Conservation (phyloP, 345 rosid genomes). For the Eucalyptus paniculata region DNA sequence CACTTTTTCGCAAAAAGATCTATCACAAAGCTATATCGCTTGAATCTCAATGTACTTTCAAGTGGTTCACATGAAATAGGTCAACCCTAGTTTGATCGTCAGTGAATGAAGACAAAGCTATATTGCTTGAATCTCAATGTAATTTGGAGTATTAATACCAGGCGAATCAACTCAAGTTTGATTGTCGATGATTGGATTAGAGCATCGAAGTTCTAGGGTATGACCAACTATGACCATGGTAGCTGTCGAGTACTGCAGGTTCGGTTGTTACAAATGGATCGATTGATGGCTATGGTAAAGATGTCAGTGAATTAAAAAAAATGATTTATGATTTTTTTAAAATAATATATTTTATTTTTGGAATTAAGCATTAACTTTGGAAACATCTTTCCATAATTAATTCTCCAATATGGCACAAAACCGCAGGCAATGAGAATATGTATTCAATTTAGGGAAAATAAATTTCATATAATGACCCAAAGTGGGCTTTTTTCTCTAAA, state of each 20-base stretch:
- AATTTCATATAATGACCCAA: too few species aligned
- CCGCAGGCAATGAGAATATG: background rate
- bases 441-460: too few species aligned
- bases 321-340: background rate
- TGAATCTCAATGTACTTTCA: background rate
- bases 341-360: background rate
- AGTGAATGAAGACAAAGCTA: background rate
- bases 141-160: background rate
- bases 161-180: fast-evolving
- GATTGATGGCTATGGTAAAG: background rate
- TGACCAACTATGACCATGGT: background rate
- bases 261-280: background rate
- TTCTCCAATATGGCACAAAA: background rate
- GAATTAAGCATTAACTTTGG: background rate
- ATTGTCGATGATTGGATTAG: background rate
- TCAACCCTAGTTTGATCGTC: background rate
- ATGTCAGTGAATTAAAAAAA: background rate
- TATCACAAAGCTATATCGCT: background rate
- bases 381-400: background rate
- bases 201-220: background rate
- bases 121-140: background rate
- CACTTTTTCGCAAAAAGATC: background rate
- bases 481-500: too few species aligned
- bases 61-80: background rate
- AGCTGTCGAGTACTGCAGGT: fast-evolving